Percentiles rank a stretch among this genome's conserved stretches.
phyloP scores from a whole-genome alignment of 805 yeast species.

The Lipomyces lipofer region DNA sequence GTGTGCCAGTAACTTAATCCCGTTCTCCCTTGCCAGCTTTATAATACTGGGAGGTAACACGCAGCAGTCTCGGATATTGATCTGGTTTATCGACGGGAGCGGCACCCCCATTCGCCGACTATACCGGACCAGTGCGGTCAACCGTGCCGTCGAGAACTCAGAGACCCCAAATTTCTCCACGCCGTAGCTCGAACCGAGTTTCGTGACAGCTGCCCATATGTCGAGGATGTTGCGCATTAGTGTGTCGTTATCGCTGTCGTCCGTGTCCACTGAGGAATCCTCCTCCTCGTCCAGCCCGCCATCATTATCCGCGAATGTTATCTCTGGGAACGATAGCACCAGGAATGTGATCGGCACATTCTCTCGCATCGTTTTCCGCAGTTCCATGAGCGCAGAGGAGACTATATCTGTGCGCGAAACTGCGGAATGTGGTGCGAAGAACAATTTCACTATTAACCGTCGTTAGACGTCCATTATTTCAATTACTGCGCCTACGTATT shows the following conservation, averaged over 20 bases:
- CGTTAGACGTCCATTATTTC: neutral
- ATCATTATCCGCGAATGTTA: slow-evolving; percentile 36
- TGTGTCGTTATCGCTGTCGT: neutral
- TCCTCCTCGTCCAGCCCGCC: slow-evolving; percentile 28
- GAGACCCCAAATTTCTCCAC: slow-evolving; percentile 35
- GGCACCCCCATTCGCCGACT: slow-evolving; percentile 19
- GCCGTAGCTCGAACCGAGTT: slow-evolving; percentile 11
- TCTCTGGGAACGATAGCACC: slow-evolving; percentile 37
- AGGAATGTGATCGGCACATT: slow-evolving; percentile 12
- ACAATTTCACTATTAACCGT: slow-evolving; percentile 22
- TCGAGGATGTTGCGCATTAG: slow-evolving; percentile 26
- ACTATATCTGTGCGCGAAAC: slow-evolving; percentile 14
- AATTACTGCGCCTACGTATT: too few species aligned
- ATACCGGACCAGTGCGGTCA: slow-evolving; percentile 30
- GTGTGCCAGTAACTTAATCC: slow-evolving; percentile 39
- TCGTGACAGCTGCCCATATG: slow-evolving; percentile 31
- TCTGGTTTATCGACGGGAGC: slow-evolving; percentile 36
- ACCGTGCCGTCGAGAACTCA: slow-evolving; percentile 35
- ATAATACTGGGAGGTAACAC: slow-evolving; percentile 40
- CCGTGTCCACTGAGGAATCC: neutral
- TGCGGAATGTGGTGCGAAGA: slow-evolving; percentile 18
- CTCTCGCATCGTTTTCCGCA: slow-evolving; percentile 11
- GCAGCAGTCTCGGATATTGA: slow-evolving; percentile 42
- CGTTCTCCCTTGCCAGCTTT: slow-evolving; percentile 33
- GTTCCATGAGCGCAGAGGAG: slow-evolving; percentile 8